A percentile compares a stretch with the other conserved stretches of the same genome.
phyloP scores from a whole-genome alignment of 371 early-diverging fungal genomes.

The Lichtheimia hyalospora region DNA sequence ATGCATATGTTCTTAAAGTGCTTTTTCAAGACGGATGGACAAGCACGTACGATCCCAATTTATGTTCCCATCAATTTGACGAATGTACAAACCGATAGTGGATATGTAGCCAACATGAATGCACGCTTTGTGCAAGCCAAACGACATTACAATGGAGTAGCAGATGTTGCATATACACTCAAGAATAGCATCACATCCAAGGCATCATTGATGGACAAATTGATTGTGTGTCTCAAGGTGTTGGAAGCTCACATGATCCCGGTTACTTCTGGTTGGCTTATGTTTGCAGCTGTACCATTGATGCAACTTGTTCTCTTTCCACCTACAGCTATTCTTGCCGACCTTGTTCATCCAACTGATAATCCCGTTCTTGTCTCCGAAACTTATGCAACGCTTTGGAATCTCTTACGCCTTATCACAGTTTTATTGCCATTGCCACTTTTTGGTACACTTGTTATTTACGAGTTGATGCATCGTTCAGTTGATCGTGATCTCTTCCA shows the following conservation, averaged over 20 bases:
- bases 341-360: constrained; percentile 28
- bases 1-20: constrained; percentile 87
- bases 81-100: constrained; percentile 67
- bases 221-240: constrained; percentile 43
- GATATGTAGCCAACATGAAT: constrained; percentile 53
- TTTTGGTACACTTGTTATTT: constrained; percentile 43
- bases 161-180: constrained; percentile 59
- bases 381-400: constrained; percentile 43
- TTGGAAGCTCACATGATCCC: constrained; percentile 59
- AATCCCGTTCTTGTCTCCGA: constrained; percentile 44
- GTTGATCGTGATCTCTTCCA: constrained; percentile 45
- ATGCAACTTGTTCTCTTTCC: constrained; percentile 53
- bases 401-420: constrained; percentile 37
- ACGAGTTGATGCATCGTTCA: constrained; percentile 47
- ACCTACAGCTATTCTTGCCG: constrained; percentile 26
- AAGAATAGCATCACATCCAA: constrained; percentile 17
- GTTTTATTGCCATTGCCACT: constrained; percentile 46
- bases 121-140: constrained; percentile 74
- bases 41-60: constrained; percentile 66
- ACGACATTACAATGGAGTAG: constrained; percentile 65
- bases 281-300: constrained; percentile 58
- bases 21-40: constrained; percentile 72
- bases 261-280: constrained; percentile 55
- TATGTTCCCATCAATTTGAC: constrained; percentile 74
- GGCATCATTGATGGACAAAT: constrained; percentile 34